Base-by-base conservation (phyloP, 768 basidiomycete genomes). In the Boletus pseudo-olivaceus region DNA sequence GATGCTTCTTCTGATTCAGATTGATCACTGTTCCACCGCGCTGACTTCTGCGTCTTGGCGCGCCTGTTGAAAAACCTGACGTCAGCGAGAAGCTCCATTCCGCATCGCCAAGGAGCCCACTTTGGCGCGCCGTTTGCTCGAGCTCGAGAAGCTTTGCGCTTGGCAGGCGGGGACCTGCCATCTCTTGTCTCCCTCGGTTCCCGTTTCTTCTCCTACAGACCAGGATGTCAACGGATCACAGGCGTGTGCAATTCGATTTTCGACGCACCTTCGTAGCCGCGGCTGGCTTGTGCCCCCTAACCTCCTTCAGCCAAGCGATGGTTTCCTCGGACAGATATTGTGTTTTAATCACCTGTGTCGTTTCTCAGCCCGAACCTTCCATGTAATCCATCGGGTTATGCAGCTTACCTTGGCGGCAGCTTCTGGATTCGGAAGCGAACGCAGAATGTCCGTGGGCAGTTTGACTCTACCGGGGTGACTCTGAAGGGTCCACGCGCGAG, bases 401-500 rank as follows among this genome's bases (percentile, higher is more conserved):
- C 56, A 19, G 49, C 64, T 44, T 42, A 83, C 90, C 79, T 85
- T 78, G 54, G 83, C 82, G 1, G 81, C 81, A 0, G 81, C 81
- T 41, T 89, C 90, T 3, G 79, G 68, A 59, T 72, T 84, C 1
- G 87, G 84, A 44, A 94, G 74, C 2, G 85, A 73, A 29, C 83
- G 80, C 55, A 98, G 79, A 44, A 97, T 90, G 66, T 97, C 94
- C 14, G 77, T 65, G 0, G 94, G 96, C 19, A 98, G 70, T 58
- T 82, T 81, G 41, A 95, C 71, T 65, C 88, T 88, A 7, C 87
- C 90, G 1, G 92, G 93, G 68, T 90, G 90, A 32, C 84, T 87
- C 50, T 83, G 75, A 4, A 98, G 72, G 4, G 77, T 78, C 93
- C 95, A 98, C 4, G 79, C 78, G 53, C 87, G 81, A 14, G 71